Conservation (phyloP, 2,329 filamentous ascomycete genomes). For the Fusarium sp. region DNA sequence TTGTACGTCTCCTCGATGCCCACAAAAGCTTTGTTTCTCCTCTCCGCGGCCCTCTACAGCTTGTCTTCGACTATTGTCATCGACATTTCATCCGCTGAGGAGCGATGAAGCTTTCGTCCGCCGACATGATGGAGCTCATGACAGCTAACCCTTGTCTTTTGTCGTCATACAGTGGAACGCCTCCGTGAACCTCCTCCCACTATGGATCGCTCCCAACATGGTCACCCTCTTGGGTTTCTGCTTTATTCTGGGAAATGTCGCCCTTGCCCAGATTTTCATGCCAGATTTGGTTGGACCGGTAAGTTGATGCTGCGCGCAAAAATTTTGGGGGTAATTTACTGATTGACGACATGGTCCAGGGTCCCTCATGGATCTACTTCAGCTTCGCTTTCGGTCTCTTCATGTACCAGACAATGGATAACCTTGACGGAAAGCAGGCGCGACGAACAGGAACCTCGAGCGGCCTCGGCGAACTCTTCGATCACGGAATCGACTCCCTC, state of each 20-base stretch:
- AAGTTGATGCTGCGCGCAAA: slow-evolving; percentile 54
- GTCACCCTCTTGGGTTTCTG: slow-evolving; percentile 95
- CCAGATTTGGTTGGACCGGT: slow-evolving; percentile 92
- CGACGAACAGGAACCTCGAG: slow-evolving; percentile 94
- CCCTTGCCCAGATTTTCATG: slow-evolving; percentile 79
- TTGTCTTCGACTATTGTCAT: neutral
- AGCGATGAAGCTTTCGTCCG: neutral
- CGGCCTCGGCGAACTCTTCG: slow-evolving; percentile 94
- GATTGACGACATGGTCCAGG: slow-evolving; percentile 59
- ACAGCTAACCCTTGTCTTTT: slow-evolving; percentile 36
- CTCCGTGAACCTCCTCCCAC: slow-evolving; percentile 88
- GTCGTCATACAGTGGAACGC: slow-evolving; percentile 84
- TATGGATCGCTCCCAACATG: slow-evolving; percentile 99
- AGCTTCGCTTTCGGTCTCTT: slow-evolving; percentile 96
- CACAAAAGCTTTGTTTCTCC: slow-evolving; percentile 7
- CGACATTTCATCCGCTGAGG: neutral
- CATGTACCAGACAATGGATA: slow-evolving; percentile 99
- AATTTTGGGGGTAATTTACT: slow-evolving; percentile 3
- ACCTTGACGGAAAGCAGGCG: slow-evolving; percentile 98
- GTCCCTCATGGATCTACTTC: slow-evolving; percentile 92
- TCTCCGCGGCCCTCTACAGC: slow-evolving; percentile 15
- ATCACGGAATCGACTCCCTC: slow-evolving; percentile 97
- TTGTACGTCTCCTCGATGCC: slow-evolving; percentile 71
- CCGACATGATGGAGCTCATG: slow-evolving; percentile 14
- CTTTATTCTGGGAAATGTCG: slow-evolving; percentile 90